phyloP scores from a whole-genome alignment of 2,329 filamentous ascomycete genomes.

The Aspergillus pseudotamarii region DNA sequence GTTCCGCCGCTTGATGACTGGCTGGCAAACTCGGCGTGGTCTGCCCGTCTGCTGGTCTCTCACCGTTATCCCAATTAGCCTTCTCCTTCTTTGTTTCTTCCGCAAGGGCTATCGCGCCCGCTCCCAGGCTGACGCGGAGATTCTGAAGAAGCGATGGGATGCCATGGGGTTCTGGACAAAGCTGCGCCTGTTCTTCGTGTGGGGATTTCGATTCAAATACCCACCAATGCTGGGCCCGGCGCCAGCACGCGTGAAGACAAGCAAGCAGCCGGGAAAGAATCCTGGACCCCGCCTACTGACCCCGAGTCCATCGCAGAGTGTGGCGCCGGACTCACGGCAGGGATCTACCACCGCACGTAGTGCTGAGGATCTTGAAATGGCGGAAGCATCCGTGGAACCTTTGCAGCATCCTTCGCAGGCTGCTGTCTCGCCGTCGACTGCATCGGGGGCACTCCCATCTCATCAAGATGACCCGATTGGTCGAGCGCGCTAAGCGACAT shows the following conservation, averaged over 20 bases:
- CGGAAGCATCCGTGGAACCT: neutral
- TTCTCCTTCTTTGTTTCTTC: constrained; percentile 27
- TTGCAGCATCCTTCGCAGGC: neutral
- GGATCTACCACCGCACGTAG: neutral
- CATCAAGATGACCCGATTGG: neutral
- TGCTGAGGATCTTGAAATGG: neutral
- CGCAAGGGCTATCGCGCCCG: constrained; percentile 33
- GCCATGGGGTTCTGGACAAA: constrained; percentile 28
- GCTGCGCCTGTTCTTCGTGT: constrained; percentile 29
- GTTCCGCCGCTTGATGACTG: constrained; percentile 37
- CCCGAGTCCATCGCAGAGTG: constrained; percentile 4
- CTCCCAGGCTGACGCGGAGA: constrained; percentile 27
- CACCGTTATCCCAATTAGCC: constrained; percentile 23
- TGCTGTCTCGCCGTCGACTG: neutral
- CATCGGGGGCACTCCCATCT: neutral
- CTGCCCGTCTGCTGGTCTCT: constrained; percentile 34
- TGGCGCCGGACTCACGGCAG: constrained; percentile 5
- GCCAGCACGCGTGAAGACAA: constrained; percentile 23
- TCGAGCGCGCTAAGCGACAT: neutral
- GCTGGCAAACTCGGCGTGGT: constrained; percentile 38
- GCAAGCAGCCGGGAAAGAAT: constrained; percentile 25
- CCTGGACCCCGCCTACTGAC: constrained; percentile 26
- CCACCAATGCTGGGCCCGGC: constrained; percentile 32
- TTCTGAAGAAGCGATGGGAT: constrained; percentile 30
- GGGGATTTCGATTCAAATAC: constrained; percentile 35